phyloP scores from a whole-genome alignment of 2,329 filamentous ascomycete genomes.

The Diaporthe ilicicola region DNA sequence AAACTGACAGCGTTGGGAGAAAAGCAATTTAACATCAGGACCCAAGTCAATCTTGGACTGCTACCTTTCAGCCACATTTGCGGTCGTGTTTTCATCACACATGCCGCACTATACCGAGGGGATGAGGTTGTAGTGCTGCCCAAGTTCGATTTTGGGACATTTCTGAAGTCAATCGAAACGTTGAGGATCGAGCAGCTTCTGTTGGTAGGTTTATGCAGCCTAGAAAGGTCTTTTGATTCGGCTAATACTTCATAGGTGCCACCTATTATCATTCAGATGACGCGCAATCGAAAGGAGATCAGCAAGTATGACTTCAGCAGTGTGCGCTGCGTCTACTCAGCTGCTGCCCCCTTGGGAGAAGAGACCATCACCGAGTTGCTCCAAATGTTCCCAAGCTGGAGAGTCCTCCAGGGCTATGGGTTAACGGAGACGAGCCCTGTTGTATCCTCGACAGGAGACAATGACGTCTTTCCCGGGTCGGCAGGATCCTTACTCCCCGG shows the following conservation, averaged over 20 bases:
- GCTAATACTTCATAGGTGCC: conserved; percentile 77
- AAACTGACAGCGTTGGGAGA: conserved; percentile 51
- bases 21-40: background rate
- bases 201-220: too few relatives aligned
- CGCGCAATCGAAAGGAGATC: conserved; percentile 67
- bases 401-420: conserved; percentile 55
- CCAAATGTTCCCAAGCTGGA: too few relatives aligned
- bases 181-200: conserved; percentile 75
- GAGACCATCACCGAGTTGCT: too few relatives aligned
- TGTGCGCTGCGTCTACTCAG: conserved; percentile 72
- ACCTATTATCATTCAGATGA: conserved; percentile 79
- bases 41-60: background rate
- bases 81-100: conserved; percentile 75
- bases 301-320: conserved; percentile 74
- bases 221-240: too few relatives aligned
- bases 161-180: conserved; percentile 70
- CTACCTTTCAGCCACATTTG: conserved; percentile 21
- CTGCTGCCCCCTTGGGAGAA: conserved; percentile 76
- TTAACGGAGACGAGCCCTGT: conserved; percentile 79
- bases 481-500: conserved; percentile 74
- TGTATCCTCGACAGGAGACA: conserved; percentile 62
- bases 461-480: conserved; percentile 73
- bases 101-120: conserved; percentile 72
- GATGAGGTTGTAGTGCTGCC: conserved; percentile 77
- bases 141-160: conserved; percentile 77